Percentiles rank a stretch among this genome's conserved stretches.
Evolutionary conservation across 257 asterid genomes (phyloP).

Genomic region (Rubia yunnanensis): DNA sequence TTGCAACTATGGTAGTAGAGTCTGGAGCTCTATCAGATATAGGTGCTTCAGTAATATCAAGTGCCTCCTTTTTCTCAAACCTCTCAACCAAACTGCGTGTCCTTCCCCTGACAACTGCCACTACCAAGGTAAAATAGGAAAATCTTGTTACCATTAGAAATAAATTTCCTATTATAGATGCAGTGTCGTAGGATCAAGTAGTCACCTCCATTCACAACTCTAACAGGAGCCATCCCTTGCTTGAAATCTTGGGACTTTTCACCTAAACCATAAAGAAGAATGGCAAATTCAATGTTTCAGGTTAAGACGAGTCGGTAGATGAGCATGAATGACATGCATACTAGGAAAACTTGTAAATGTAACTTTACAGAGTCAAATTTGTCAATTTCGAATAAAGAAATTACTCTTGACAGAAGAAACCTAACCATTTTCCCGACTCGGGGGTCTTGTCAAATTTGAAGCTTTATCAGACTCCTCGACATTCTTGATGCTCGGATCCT

Average conservation of each 20-base stretch:
- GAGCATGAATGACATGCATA: neutral
- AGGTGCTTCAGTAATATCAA: constrained; percentile 33
- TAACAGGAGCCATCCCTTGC: constrained; percentile 44
- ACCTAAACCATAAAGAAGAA: constrained; percentile 31
- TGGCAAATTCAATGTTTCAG: neutral
- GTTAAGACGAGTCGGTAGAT: neutral
- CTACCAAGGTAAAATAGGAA: constrained; percentile 36
- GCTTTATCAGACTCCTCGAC: constrained; percentile 44
- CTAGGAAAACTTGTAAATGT: neutral
- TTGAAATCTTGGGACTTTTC: constrained; percentile 32
- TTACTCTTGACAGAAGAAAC: constrained; percentile 8
- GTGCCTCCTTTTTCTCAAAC: constrained; percentile 61
- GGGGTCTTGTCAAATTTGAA: constrained; percentile 25
- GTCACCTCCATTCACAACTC: constrained; percentile 87
- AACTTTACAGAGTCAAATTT: neutral
- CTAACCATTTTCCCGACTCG: constrained; percentile 31
- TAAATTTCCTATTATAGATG: neutral
- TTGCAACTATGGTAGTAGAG: neutral
- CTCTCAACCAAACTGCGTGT: constrained; percentile 93
- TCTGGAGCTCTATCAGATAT: constrained; percentile 9
- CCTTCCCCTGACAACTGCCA: constrained; percentile 79
- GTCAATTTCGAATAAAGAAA: neutral
- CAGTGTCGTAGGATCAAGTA: constrained; percentile 11
- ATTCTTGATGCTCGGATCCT: constrained; percentile 32
- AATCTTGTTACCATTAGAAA: constrained; percentile 12